These are phyloP conservation scores for Trametes punicea DNA, from an alignment of 768 basidiomycete species.

Conservation along the genomic window DNA sequence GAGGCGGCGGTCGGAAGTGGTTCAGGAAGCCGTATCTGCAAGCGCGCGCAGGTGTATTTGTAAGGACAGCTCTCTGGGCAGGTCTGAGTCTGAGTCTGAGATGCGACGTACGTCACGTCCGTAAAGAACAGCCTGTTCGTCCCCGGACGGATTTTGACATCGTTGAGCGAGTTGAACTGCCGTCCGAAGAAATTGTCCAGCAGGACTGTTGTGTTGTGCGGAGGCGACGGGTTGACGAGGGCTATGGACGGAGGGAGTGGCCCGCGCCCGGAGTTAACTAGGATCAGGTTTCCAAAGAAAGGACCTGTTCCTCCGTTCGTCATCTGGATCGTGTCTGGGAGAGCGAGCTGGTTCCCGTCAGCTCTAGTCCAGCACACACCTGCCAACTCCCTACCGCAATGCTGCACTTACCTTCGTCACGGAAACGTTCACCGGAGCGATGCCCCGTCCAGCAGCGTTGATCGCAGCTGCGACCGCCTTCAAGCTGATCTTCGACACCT, in stretches of 20 bases:
- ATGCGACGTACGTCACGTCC: conserved; percentile 62
- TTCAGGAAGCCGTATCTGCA: conserved; percentile 61
- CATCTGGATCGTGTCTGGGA: conserved; percentile 61
- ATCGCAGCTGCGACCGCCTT: conserved; percentile 49
- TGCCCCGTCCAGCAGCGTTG: conserved; percentile 27
- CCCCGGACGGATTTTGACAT: conserved; percentile 67
- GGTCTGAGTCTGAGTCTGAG: no score
- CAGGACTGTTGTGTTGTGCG: conserved; percentile 64
- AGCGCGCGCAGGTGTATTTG: not conserved
- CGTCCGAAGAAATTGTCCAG: conserved; percentile 78
- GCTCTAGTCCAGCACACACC: not conserved
- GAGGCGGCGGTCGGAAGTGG: conserved; percentile 61
- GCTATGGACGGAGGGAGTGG: conserved; percentile 57
- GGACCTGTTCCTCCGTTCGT: conserved; percentile 69
- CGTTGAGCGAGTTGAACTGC: conserved; percentile 81
- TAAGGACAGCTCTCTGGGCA: no score
- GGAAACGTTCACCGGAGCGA: conserved; percentile 45
- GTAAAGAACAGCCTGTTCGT: conserved; percentile 74
- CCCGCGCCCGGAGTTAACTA: conserved; percentile 66
- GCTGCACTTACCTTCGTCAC: conserved; percentile 36
- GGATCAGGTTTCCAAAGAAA: conserved; percentile 53
- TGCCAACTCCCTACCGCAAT: not conserved
- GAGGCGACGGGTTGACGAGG: conserved; percentile 59
- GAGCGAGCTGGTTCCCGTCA: conserved; percentile 43
- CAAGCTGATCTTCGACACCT: conserved; percentile 60